Evolutionary conservation across 108 stramenopile genomes (phyloP).

Genomic region (Nitzschia inconspicua): DNA sequence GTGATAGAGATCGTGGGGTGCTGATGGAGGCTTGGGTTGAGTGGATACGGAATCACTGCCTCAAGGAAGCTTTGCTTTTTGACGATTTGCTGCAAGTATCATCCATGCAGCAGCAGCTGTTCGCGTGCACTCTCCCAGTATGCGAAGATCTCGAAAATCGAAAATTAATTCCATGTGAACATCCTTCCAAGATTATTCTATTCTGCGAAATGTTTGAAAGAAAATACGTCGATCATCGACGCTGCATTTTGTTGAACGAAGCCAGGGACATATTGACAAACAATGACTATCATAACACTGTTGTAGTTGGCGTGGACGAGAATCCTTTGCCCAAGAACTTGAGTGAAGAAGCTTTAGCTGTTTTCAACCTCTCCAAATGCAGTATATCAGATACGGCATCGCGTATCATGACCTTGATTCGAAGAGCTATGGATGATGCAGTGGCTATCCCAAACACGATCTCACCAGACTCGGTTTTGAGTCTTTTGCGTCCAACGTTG

Average conservation of each 20-base stretch:
- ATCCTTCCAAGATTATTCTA: conserved; percentile 9
- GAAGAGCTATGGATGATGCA: conserved; percentile 70
- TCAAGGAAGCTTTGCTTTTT: conserved; percentile 33
- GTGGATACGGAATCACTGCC: conserved; percentile 43
- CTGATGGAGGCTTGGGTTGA: conserved; percentile 49
- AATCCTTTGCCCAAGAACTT: conserved; percentile 18
- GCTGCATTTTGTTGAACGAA: conserved; percentile 47
- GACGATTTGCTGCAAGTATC: conserved; percentile 32
- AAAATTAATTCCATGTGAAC: conserved; percentile 19
- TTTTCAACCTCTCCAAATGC: conserved; percentile 61
- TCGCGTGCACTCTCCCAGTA: conserved; percentile 40
- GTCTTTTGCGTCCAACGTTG: conserved; percentile 47
- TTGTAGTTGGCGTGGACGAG: conserved; percentile 47
- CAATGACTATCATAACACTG: conserved; percentile 83
- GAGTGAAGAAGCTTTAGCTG: conserved; percentile 42
- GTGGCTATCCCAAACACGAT: conserved; percentile 19
- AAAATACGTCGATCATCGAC: conserved; percentile 62
- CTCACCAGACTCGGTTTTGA: conserved; percentile 4
- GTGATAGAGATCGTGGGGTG: conserved; percentile 40
- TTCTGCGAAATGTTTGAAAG: conserved; percentile 40
- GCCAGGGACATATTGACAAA: conserved; percentile 64
- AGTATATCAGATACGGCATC: conserved; percentile 65
- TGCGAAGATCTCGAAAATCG: conserved; percentile 35
- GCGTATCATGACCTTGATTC: conserved; percentile 47
- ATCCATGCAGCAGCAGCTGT: conserved; percentile 18